Evolutionary conservation across 306 rosid species (phyloP).

Genomic region (Glycine tomentella): DNA sequence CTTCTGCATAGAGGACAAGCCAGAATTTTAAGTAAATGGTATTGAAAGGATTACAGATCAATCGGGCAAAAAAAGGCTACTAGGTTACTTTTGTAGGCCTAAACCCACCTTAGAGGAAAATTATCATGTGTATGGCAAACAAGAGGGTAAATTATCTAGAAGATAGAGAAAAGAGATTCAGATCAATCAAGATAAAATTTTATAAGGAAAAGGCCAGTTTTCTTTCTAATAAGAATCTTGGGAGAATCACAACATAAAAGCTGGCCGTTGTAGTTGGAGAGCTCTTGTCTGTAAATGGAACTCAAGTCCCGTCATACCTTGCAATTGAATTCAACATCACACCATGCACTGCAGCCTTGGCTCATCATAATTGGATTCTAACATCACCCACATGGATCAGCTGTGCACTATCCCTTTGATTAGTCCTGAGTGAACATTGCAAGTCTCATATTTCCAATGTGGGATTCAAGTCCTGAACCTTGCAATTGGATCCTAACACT

Average conservation of each 20-base stretch:
- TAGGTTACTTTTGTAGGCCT: neutral
- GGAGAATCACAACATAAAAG: neutral
- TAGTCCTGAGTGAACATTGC: neutral
- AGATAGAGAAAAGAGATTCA: neutral
- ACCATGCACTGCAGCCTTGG: neutral
- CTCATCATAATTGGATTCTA: no score
- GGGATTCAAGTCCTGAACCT: neutral
- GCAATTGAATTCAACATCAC: neutral
- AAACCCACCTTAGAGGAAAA: neutral
- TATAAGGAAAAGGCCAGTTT: neutral
- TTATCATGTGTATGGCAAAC: neutral
- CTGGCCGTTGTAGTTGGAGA: neutral
- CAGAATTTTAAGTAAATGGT: no score
- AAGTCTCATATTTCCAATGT: neutral
- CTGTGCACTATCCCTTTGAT: neutral
- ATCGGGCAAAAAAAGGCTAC: neutral
- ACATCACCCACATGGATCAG: no score
- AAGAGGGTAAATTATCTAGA: neutral
- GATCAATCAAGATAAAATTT: neutral
- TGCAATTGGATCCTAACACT: neutral
- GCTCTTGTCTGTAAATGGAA: neutral
- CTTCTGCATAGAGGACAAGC: no score
- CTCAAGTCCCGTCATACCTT: neutral
- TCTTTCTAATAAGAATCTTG: neutral
- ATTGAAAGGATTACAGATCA: no score